These are phyloP conservation scores for Chlorella variabilis DNA, from an alignment of 163 green algal genomes.

Conservation along the genomic window DNA sequence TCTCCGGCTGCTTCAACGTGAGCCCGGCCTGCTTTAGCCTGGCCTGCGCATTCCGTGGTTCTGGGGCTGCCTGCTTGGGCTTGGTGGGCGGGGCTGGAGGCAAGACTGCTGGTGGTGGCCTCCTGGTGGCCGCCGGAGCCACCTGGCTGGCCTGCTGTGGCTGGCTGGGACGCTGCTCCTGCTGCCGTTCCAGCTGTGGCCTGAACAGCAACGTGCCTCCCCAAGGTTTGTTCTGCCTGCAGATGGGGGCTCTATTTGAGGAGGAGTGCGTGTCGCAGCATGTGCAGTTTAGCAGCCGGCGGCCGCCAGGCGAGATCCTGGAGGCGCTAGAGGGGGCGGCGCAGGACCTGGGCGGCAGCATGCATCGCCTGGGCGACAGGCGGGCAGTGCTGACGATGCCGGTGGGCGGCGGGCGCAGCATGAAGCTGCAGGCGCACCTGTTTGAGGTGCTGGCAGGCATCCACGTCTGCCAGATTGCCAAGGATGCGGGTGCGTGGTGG, in stretches of 20 bases:
- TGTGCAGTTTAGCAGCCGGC: slow-evolving; percentile 48
- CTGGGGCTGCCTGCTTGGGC: not conserved
- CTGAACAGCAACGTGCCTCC: no score
- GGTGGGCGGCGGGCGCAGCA: not conserved
- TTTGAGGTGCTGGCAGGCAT: slow-evolving; percentile 43
- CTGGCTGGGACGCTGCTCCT: no score
- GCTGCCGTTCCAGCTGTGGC: no score
- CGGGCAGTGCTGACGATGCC: slow-evolving; percentile 15
- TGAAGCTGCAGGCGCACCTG: slow-evolving; percentile 24
- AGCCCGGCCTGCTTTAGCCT: not conserved
- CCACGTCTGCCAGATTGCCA: slow-evolving; percentile 39
- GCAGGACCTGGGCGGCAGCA: slow-evolving; percentile 1
- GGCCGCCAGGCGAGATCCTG: slow-evolving; percentile 12
- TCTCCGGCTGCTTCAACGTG: slow-evolving; percentile 26
- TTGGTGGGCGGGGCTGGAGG: no score
- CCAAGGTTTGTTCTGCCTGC: not conserved
- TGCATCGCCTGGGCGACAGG: not conserved
- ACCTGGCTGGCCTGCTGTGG: no score
- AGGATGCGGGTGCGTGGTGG: slow-evolving; percentile 5
- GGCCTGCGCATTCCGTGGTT: not conserved
- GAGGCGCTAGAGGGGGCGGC: slow-evolving; percentile 9
- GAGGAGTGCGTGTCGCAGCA: slow-evolving; percentile 19
- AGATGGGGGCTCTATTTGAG: slow-evolving; percentile 41
- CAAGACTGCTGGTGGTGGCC: no score
- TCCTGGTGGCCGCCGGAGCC: no score